Percentiles rank a stretch among this genome's conserved stretches.
Conservation (phyloP, 495 filamentous ascomycete species). For the Podospora pseudocomata region DNA sequence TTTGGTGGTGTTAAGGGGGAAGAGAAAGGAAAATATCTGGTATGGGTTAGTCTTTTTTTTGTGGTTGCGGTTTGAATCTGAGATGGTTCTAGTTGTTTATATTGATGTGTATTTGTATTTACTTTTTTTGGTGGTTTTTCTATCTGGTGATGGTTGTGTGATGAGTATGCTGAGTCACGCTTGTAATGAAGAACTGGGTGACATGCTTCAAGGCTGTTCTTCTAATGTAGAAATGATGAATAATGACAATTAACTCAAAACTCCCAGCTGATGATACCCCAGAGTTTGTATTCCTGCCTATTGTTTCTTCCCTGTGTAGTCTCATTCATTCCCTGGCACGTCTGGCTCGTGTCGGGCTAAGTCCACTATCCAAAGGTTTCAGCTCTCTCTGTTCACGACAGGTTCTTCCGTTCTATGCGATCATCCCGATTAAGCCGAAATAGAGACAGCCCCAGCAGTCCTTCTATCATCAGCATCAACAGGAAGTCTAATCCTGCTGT, state of each 20-base stretch:
- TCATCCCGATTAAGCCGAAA: neutral
- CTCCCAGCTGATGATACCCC: too few species aligned
- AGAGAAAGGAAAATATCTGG: neutral
- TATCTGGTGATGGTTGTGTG: neutral
- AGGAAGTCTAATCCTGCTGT: slow-evolving; percentile 3
- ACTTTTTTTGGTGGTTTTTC: neutral
- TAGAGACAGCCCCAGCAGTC: slow-evolving; percentile 12
- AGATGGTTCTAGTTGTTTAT: neutral
- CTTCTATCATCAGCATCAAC: neutral
- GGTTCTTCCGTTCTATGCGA: too few species aligned
- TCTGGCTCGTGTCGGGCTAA: too few species aligned
- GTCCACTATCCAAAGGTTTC: too few species aligned
- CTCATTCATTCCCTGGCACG: too few species aligned
- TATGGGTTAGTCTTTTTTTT: neutral
- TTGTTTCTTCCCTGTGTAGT: too few species aligned
- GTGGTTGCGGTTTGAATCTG: neutral
- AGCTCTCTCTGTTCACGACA: too few species aligned
- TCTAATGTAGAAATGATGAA: too few species aligned
- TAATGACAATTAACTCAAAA: too few species aligned
- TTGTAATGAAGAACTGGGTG: neutral
- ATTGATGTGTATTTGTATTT: neutral
- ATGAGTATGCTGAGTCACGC: neutral
- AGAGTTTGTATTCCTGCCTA: too few species aligned
- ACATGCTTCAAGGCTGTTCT: neutral
- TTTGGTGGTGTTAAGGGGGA: neutral